Base-by-base conservation (phyloP, 2,329 filamentous ascomycete genomes). In the Fusarium sp. region DNA sequence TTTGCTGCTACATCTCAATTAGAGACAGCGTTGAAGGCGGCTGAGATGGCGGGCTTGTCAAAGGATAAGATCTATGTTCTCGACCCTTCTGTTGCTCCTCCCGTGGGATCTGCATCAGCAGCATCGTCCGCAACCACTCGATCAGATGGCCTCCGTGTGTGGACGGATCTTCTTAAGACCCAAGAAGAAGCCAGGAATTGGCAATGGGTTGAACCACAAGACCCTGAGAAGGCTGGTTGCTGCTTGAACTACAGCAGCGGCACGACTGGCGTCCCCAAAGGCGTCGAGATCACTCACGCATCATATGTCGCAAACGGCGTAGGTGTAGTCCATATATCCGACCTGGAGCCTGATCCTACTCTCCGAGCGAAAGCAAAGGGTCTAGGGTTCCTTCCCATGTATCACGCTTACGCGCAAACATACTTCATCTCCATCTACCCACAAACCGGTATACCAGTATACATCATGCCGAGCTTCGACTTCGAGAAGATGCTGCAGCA, bases 251-350 rank as follows among this genome's bases (percentile, higher is more conserved):
- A 95, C 78, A 91, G 88, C 65, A 90, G 86, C 22, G 88, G 92
- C 6, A 94, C 91, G 9, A 96, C 93, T 0, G 93, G 93, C 2
- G 83, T 93, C 2, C 92, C 93, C 4, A 96, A 96, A 75, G 93
- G 93, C 9, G 93, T 96, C 10, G 89, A 92, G 78, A 91, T 96
- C 64, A 88, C 88, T 14, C 93, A 96, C 77, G 81, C 82, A 51
- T 90, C 92, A 66, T 92, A 93, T 71, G 86, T 94, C 35, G 85
- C 91, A 60, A 95, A 95, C 73, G 86, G 88, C 66, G 71, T 80
- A 8, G 88, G 91, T 54, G 85, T 87, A n/a, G 80, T 84, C 22
- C 32, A 49, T 2, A 32, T 72, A 1, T 32, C 62, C 3, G 78
- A 82, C 67, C 74, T 87, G 20, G 76, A 84, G 14, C 81, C 83